A percentile compares a stretch with the other conserved stretches of the same genome.
Evolutionary conservation across 441 rosid species (phyloP).

Genomic region (Metrosideros polymorpha): DNA sequence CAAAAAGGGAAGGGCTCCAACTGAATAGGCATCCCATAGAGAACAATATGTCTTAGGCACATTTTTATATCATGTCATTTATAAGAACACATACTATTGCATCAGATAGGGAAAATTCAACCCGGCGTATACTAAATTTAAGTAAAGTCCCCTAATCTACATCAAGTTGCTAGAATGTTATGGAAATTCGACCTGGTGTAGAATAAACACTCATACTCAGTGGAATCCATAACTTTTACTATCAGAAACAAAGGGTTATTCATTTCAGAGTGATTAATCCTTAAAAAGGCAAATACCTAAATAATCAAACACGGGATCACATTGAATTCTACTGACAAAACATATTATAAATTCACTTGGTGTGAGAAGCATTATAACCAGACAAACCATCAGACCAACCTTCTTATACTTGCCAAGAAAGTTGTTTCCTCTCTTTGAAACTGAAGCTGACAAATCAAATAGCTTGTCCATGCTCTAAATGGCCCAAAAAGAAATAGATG

Average conservation of each 20-base stretch:
- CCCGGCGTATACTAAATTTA: not conserved
- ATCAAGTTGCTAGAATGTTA: not conserved
- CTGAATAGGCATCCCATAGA: not conserved
- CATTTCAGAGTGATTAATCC: not conserved
- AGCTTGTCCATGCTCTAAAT: constrained; percentile 49
- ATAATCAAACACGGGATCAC: not conserved
- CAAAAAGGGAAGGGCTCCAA: not conserved
- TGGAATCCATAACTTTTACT: not conserved
- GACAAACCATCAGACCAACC: constrained; percentile 24
- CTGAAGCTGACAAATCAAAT: constrained; percentile 20
- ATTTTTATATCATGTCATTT: not conserved
- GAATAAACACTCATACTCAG: not conserved
- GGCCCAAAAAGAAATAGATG: not conserved
- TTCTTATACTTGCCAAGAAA: not conserved
- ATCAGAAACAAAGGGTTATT: not conserved
- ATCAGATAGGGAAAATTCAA: not conserved
- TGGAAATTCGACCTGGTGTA: no score
- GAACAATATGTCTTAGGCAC: not conserved
- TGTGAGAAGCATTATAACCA: not conserved
- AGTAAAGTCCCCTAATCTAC: not conserved
- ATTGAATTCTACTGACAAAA: not conserved
- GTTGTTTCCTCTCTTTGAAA: constrained; percentile 7
- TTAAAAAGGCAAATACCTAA: not conserved
- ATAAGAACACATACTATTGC: not conserved
- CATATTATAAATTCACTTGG: not conserved